A percentile compares a stretch with the other conserved stretches of the same genome.
Evolutionary conservation across 345 rosid genomes (phyloP).

Genomic region (Cardamine resedifolia): DNA sequence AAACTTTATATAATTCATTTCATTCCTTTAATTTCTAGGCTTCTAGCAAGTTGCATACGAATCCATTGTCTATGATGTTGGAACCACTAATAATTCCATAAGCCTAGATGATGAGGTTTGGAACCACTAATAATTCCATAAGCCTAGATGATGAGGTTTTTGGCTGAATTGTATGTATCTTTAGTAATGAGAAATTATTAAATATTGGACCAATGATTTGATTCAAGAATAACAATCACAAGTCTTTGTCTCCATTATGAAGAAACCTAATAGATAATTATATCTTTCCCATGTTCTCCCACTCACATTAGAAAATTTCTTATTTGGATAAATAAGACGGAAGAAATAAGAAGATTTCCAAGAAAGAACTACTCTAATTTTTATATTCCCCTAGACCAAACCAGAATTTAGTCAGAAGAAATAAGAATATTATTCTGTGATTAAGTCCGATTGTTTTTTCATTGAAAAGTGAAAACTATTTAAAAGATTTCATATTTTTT

Average conservation of each 20-base stretch:
- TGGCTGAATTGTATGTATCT: background rate
- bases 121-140: constrained; percentile 15
- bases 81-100: constrained; percentile 16
- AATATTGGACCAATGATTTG: constrained; percentile 23
- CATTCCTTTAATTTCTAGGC: background rate
- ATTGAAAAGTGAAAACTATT: background rate
- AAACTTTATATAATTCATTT: background rate
- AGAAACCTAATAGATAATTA: constrained; percentile 25
- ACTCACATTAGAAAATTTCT: constrained; percentile 14
- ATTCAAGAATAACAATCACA: constrained; percentile 21
- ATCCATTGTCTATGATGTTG: background rate
- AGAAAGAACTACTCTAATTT: background rate
- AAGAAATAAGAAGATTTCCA: background rate
- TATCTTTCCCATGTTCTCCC: constrained; percentile 30
- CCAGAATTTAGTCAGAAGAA: background rate
- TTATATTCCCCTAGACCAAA: background rate
- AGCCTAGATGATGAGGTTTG: constrained; percentile 21
- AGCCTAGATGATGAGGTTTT: constrained; percentile 23
- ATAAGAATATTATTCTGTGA: background rate
- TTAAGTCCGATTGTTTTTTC: background rate
- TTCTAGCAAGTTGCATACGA: constrained; percentile 12
- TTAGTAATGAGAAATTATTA: constrained; percentile 19
- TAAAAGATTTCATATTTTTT: too few relatives aligned
- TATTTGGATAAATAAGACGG: background rate
- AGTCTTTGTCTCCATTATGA: constrained; percentile 33